phyloP scores from a whole-genome alignment of 257 asterid species.

The Leptodermis oblonga region DNA sequence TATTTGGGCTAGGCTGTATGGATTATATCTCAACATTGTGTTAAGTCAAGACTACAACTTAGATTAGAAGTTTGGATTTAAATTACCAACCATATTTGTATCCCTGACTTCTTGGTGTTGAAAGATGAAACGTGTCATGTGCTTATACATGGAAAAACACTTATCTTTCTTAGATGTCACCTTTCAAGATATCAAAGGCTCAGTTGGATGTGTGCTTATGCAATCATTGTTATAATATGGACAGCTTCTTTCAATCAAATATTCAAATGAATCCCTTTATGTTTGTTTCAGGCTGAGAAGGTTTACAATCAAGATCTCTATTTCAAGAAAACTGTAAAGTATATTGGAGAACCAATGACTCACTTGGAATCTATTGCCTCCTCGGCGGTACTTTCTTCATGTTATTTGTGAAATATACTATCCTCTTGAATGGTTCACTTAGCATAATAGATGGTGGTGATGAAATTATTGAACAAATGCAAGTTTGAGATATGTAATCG shows the following conservation, averaged over 20 bases:
- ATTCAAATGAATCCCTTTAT: not conserved
- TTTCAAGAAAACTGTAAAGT: conserved; percentile 67
- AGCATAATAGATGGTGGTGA: not conserved
- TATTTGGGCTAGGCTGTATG: too few relatives aligned
- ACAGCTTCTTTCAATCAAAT: not conserved
- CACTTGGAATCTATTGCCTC: conserved; percentile 93
- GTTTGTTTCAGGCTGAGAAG: conserved; percentile 75
- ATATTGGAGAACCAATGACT: conserved; percentile 80
- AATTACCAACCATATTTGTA: not conserved
- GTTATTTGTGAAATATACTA: not conserved
- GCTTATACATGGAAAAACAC: not conserved
- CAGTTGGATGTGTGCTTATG: not conserved
- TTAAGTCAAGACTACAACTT: too few relatives aligned
- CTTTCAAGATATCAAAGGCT: not conserved
- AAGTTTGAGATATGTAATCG: not conserved
- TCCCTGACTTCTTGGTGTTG: not conserved
- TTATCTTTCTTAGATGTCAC: not conserved
- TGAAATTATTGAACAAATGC: not conserved
- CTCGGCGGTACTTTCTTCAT: conserved; percentile 49
- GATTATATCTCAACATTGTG: too few relatives aligned
- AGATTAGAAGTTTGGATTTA: not conserved
- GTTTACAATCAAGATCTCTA: conserved; percentile 76
- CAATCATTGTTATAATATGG: not conserved
- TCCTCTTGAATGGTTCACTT: not conserved
- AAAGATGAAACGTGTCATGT: not conserved